Evolutionary conservation across 2,329 filamentous ascomycete genomes (phyloP).

Genomic region (Ascochyta fabae): DNA sequence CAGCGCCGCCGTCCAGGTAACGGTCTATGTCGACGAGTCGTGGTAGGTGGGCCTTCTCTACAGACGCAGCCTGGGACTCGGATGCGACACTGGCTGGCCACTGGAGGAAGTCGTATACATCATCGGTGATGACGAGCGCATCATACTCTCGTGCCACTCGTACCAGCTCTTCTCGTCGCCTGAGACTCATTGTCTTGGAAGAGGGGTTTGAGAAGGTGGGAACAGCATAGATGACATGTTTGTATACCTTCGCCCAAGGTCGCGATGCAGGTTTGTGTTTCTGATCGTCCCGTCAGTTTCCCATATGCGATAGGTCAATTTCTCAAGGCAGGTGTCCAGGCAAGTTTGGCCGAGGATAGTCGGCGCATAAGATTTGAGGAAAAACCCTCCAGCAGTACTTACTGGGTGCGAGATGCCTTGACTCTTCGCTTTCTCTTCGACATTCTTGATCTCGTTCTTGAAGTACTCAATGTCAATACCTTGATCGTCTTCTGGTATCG

Average conservation of each 20-base stretch:
- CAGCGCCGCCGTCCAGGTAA: slow-evolving; percentile 64
- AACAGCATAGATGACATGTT: slow-evolving; percentile 85
- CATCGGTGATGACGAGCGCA: slow-evolving; percentile 84
- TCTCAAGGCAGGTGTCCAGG: neutral
- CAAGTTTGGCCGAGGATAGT: neutral
- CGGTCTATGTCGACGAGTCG: slow-evolving; percentile 81
- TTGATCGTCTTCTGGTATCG: slow-evolving; percentile 77
- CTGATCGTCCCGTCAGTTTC: slow-evolving; percentile 40
- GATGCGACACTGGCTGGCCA: slow-evolving; percentile 63
- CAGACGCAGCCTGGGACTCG: slow-evolving; percentile 30
- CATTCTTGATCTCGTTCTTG: slow-evolving; percentile 57
- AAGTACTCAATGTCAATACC: slow-evolving; percentile 74
- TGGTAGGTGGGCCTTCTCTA: slow-evolving; percentile 62
- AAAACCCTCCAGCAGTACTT: slow-evolving; percentile 25
- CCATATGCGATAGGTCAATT: too few relatives aligned
- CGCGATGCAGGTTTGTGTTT: slow-evolving; percentile 62
- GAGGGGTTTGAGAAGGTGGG: slow-evolving; percentile 91
- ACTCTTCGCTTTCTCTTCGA: slow-evolving; percentile 53
- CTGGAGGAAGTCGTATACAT: slow-evolving; percentile 92
- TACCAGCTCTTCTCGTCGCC: slow-evolving; percentile 71
- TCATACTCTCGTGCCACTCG: slow-evolving; percentile 78
- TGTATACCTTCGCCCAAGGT: slow-evolving; percentile 77
- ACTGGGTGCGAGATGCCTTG: slow-evolving; percentile 54
- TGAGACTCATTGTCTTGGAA: slow-evolving; percentile 77
- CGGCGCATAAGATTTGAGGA: neutral